Base-by-base conservation (phyloP, 352 stramenopile species). In the Pythium sp. region DNA sequence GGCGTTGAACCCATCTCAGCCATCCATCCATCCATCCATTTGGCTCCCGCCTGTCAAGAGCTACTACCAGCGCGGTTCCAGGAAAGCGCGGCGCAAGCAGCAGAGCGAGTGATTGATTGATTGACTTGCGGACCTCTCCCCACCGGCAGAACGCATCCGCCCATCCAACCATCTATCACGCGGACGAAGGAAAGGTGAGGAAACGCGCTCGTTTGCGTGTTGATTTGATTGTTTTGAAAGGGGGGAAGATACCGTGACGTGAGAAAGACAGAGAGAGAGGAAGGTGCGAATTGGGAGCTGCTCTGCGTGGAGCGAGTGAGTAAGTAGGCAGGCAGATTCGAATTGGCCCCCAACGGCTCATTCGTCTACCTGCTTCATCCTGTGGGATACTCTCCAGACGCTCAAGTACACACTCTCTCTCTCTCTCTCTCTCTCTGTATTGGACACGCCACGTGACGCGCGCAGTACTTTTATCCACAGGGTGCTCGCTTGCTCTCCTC, bases 161-260 rank as follows among this genome's bases (percentile, higher is more conserved):
- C 32, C 57, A 51, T 62, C n/a, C 20, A 15, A 15, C 36, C 58
- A 58, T 64, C 43, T 15, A 65, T 65, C 60, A 65, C 60, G 60
- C 26, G 26, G 24, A 32, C n/a, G 24, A 32, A 53, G 24, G 41
- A 53, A 56, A 65, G 60, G 60, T 65, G 49, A 57, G 60, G 28
- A 41, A 43, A 43, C n/a, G 5, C 49, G 12, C 49, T 30, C 7
- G 22, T 30, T 57, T 56, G 22, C 24, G 5, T 38, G 32, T 9
- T 11, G 32, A 12, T 14, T 20, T 46, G 38, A 46, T 11, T 36
- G 24, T 46, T 26, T 36, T 49, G 30, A 62, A 28, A 60, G 28
- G 28, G 54, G 24, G 55, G 5, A 36, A 38, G 53, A 30, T 18
- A 32, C 30, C 5, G 30, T 32, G 30, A 32, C 30, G 30, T 32